A percentile compares a stretch with the other conserved stretches of the same genome.
Conservation (phyloP, 23 red algal species). For the Rhodosorus marinus region DNA sequence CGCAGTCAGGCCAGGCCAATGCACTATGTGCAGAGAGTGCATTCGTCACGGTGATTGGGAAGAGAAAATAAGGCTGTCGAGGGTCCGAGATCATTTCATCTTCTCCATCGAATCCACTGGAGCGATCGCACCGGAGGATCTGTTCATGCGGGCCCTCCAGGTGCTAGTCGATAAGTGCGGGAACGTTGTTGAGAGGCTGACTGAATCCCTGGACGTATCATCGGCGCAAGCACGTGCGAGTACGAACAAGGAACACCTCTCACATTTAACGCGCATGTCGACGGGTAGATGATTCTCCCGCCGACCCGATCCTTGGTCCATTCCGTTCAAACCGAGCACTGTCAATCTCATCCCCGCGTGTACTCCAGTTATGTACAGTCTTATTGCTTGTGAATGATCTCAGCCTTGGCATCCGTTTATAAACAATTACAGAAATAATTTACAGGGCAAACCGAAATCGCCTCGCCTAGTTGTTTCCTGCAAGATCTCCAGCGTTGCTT, state of each 20-base stretch:
- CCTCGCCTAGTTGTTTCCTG: not conserved
- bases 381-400: not conserved
- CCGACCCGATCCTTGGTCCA: not conserved
- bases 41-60: conserved; percentile 39
- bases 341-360: not conserved
- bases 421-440: not conserved
- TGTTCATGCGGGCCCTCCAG: conserved; percentile 44
- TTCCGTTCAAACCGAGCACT: not conserved
- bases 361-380: not conserved
- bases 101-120: conserved; percentile 89
- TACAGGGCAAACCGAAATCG: not conserved
- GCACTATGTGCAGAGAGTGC: conserved; percentile 78
- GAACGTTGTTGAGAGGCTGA: conserved; percentile 21
- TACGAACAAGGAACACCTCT: not conserved
- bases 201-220: not conserved
- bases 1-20: conserved; percentile 26
- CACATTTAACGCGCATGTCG: not conserved
- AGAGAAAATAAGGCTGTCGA: conserved; percentile 25
- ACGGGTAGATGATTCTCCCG: not conserved
- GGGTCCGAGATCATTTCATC: conserved; percentile 75
- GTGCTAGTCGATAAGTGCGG: conserved; percentile 59
- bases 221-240: not conserved
- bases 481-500: not conserved
- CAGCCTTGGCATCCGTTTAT: not conserved
- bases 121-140: conserved; percentile 22